Conservation (phyloP, 345 rosid species). For the Excoecaria cochinchinensis region DNA sequence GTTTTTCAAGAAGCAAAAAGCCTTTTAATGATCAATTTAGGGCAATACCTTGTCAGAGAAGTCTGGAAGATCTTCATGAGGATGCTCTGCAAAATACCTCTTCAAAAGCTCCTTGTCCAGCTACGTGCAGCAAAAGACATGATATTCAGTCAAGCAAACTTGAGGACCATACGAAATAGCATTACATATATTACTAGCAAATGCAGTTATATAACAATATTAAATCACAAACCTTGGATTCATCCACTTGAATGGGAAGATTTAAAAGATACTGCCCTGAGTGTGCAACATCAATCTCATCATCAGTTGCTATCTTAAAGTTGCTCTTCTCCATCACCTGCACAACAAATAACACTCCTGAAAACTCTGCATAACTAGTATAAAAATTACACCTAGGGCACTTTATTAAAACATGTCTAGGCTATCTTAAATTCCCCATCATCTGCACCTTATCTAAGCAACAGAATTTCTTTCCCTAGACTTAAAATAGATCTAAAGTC, state of each 20-base stretch:
- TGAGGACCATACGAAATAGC: background rate
- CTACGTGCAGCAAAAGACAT: slow-evolving; percentile 43
- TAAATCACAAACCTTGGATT: slow-evolving; percentile 64
- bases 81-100: slow-evolving; percentile 73
- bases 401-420: background rate
- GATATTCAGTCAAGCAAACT: background rate
- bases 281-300: slow-evolving; percentile 85
- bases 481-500: background rate
- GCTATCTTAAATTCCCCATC: background rate
- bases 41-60: slow-evolving; percentile 78
- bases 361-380: background rate
- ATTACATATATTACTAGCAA: background rate
- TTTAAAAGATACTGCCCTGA: slow-evolving; percentile 87
- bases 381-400: background rate
- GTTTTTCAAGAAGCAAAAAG: background rate
- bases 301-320: slow-evolving; percentile 72
- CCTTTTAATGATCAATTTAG: slow-evolving; percentile 12
- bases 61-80: slow-evolving; percentile 73
- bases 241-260: slow-evolving; percentile 89
- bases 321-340: slow-evolving; percentile 97
- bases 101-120: slow-evolving; percentile 81
- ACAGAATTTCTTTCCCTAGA: background rate
- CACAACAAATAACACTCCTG: background rate
- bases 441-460: background rate
- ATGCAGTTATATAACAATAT: background rate